These are phyloP conservation scores for Asterochloris erici DNA, from an alignment of 139 green algal species.

Conservation along the genomic window DNA sequence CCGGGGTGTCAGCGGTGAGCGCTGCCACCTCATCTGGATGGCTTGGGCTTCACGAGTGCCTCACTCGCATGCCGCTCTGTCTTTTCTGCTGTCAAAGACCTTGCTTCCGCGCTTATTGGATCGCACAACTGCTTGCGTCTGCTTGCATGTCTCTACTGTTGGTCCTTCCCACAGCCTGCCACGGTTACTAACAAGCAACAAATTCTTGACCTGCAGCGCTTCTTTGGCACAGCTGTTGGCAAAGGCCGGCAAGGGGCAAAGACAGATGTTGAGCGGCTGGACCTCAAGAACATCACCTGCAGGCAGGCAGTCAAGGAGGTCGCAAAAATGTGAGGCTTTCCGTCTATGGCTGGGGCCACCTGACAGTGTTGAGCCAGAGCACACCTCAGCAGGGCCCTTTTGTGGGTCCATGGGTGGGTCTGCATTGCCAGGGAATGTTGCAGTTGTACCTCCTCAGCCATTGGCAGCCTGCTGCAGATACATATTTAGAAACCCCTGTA, in stretches of 20 bases:
- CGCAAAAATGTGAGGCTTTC: conserved; percentile 75
- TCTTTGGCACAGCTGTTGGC: conserved; percentile 91
- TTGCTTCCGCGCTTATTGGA: too few relatives aligned
- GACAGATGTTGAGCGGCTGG: conserved; percentile 98
- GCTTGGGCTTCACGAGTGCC: neutral
- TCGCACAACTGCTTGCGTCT: neutral
- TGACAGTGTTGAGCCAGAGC: too few relatives aligned
- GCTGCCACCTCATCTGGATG: neutral
- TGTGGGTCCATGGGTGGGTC: too few relatives aligned
- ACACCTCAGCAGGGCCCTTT: too few relatives aligned
- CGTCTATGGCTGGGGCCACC: too few relatives aligned
- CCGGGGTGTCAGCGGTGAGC: conserved; percentile 50
- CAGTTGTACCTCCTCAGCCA: too few relatives aligned
- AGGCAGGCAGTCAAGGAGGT: conserved; percentile 84
- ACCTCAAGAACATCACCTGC: conserved; percentile 88
- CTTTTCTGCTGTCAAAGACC: too few relatives aligned
- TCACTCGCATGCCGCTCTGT: too few relatives aligned
- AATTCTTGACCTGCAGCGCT: conserved; percentile 51
- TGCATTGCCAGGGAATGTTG: too few relatives aligned
- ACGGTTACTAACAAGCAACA: too few relatives aligned
- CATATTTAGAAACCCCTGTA: too few relatives aligned
- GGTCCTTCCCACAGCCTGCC: neutral
- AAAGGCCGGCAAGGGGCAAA: conserved; percentile 95
- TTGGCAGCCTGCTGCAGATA: too few relatives aligned
- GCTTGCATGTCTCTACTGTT: neutral